Evolutionary conservation across 306 rosid species (phyloP).

Genomic region (Ochetophila trinervis): DNA sequence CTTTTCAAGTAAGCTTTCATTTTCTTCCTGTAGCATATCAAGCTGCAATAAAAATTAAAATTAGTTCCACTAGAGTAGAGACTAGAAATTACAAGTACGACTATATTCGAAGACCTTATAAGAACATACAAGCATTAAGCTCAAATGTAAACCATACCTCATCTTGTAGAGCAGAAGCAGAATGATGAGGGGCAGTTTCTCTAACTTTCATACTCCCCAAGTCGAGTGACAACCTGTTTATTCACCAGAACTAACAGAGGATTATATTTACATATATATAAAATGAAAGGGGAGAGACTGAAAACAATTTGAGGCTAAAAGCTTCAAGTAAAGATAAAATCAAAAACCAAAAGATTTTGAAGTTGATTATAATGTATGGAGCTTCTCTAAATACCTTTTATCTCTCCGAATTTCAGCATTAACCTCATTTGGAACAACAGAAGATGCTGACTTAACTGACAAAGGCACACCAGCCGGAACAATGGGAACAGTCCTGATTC

Average conservation of each 20-base stretch:
- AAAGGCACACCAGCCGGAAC: slow-evolving; percentile 70
- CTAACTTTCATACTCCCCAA: slow-evolving; percentile 71
- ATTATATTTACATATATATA: slow-evolving; percentile 14
- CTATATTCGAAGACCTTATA: background rate
- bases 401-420: slow-evolving; percentile 47
- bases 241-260: slow-evolving; percentile 22
- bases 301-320: too few species aligned
- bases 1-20: slow-evolving; percentile 76
- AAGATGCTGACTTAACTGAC: slow-evolving; percentile 54
- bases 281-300: too few species aligned
- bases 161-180: slow-evolving; percentile 73
- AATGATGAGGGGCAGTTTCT: slow-evolving; percentile 40
- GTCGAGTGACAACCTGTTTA: slow-evolving; percentile 76
- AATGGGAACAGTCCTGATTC: slow-evolving; percentile 57
- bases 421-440: slow-evolving; percentile 33
- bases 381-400: slow-evolving; percentile 49
- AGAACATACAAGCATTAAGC: background rate
- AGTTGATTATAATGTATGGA: too few species aligned
- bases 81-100: slow-evolving; percentile 2
- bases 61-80: background rate
- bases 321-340: too few species aligned
- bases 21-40: slow-evolving; percentile 97
- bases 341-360: too few species aligned
- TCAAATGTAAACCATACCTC: slow-evolving; percentile 48
- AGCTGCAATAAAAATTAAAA: slow-evolving; percentile 70